Base-by-base conservation (phyloP, 2,329 filamentous ascomycete genomes). In the Exserohilum rostratum region DNA sequence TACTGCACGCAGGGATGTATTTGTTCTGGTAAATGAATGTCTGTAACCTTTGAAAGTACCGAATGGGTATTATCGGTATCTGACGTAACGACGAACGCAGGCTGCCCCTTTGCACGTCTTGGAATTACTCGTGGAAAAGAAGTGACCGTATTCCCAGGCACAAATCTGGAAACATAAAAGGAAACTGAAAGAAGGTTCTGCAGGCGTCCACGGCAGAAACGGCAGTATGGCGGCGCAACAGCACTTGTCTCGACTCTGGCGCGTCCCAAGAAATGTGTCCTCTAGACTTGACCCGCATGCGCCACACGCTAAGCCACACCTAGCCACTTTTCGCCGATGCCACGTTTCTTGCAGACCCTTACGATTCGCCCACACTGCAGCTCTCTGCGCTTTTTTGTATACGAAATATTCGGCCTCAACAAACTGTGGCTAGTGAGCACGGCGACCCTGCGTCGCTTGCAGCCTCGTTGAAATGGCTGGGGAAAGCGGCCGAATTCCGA, bases 181-280 rank as follows among this genome's bases (percentile, higher is more conserved):
- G 38, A 42, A 40, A 15, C 29, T 34, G 27, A 42, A 46, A n/a
- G 52, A 52, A 55, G 53, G n/a, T 46, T 55, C 53, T 47, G 27
- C 30, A 43, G 43, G 31, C 18, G 30, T 42, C 48, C 43, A 46
- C 48, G 53, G 48, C 53, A 46, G 31, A 51, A 25, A 46, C 53
- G 48, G 53, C 53, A 34, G 34, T 35, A 50, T 39, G 40, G 48
- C 53, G 53, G 47, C 53, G 42, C 53, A 55, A 55, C 46, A 55
- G 37, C 37, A 50, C 48, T 47, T 47, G 42, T 55, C 53, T 46
- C 43, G 53, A 50, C 48, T 42, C 37, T 15, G 42, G 46, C 48
- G 48, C 53, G 11, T 43, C 53, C 47, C 43, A 52, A 55, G 48
- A 57, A 57, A 57, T 57, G 27, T 57, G 54, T 57, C 54, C 54